Base-by-base conservation (phyloP, 2,329 filamentous ascomycete species). In the Zasmidium cellare region DNA sequence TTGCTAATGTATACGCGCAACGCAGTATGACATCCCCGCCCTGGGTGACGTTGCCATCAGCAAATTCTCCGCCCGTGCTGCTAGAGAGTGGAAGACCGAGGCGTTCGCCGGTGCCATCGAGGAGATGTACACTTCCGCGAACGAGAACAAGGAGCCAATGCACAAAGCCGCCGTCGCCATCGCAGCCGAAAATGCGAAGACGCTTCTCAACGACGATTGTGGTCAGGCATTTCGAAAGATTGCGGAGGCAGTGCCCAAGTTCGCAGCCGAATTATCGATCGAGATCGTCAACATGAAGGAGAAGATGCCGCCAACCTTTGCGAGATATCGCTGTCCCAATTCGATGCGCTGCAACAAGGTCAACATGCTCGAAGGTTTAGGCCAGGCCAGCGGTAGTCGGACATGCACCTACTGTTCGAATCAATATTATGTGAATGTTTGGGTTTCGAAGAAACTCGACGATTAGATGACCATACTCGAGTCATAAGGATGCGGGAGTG, bases 31-130 rank as follows among this genome's bases (percentile, higher is more conserved):
- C 24, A 52, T 57, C 35, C 38, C 41, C 18, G 19, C 2, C 7
- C 25, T 57, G 11, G 20, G 16, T 9, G 14, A 3, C 2, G 24
- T 57, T 14, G 49, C 55, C 18, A 23, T 7, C 11, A 16, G 1
- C 12, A 53, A 53, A 19, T 53, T 48, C 55, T 23, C 16, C 11
- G n/a, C 16, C 6, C 38, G 25, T 14, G 48, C 44, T 11, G 18
- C 11, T 2, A 44, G 48, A 9, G 19, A 25, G 3, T 48, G 49
- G 55, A 20, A 45, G 11, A 48, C 41, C 11, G 19, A 28, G 2
- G 41, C 38, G 14, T 57, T 57, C 24, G 44, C 45, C 18, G 23
- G 41, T 19, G 49, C 55, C 12, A 38, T 57, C 44, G 47, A 49
- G n/a, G 41, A 46, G 49, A 24, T 53, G 14, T 41, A 53, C 44